Percentiles rank a stretch among this genome's conserved stretches.
Conservation (phyloP, 2,329 filamentous ascomycete species). For the Lasiodiplodia gonubiensis region DNA sequence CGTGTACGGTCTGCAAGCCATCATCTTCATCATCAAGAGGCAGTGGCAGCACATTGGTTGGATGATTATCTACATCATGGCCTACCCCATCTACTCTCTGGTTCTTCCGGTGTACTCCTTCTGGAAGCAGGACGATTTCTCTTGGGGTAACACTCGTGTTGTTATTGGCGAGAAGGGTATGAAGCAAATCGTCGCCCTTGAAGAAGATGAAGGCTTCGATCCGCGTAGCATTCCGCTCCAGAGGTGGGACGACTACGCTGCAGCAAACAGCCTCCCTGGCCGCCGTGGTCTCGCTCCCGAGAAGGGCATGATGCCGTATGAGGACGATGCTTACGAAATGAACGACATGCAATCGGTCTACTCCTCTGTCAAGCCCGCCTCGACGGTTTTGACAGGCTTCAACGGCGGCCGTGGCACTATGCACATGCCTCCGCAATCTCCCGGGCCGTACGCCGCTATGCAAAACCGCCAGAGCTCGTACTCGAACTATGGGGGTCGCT, state of each 20-base stretch:
- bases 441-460: conserved; percentile 71
- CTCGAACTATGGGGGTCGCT: conserved; percentile 63
- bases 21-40: conserved; percentile 95
- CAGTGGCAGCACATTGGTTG: conserved; percentile 99
- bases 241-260: conserved; percentile 95
- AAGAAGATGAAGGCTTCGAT: conserved; percentile 83
- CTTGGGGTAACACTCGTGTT: conserved; percentile 97
- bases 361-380: conserved; percentile 84
- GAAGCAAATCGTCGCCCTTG: conserved; percentile 86
- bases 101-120: conserved; percentile 94
- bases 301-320: conserved; percentile 66
- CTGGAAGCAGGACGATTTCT: conserved; percentile 99
- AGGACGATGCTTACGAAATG: conserved; percentile 87
- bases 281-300: conserved; percentile 75
- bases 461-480: conserved; percentile 72
- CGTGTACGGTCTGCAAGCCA: conserved; percentile 92
- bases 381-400: conserved; percentile 87
- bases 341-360: conserved; percentile 98
- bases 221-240: conserved; percentile 92
- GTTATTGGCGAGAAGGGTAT: conserved; percentile 92
- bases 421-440: conserved; percentile 84
- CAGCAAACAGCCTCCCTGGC: conserved; percentile 84
- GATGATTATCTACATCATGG: conserved; percentile 99
- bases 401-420: conserved; percentile 58
- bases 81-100: conserved; percentile 92